Evolutionary conservation across 2,329 filamentous ascomycete genomes (phyloP), one percentile per base, ranked within the genome.

Genomic region (Sarocladium strictum): DNA sequence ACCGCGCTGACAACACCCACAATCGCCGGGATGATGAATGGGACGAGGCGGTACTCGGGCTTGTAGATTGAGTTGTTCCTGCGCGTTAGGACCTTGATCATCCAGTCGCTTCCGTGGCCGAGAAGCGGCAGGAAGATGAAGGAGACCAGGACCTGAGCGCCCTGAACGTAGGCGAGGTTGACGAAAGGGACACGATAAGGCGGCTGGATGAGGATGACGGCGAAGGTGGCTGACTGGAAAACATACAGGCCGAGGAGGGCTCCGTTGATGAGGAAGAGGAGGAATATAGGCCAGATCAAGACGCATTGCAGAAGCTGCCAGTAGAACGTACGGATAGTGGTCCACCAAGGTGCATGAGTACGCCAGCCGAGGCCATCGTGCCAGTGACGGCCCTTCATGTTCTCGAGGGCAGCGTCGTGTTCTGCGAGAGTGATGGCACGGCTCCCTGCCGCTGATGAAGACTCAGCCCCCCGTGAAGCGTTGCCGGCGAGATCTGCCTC

Each of bases 181-280:
- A 56, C 55, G 4, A 51, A 55, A 2, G 52, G 29, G n/a, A 60
- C 59, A 2, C 6, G 21, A 11, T 58, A 64, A 1, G 62, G 62
- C 0, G 62, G 58, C 3, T 55, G 27, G 51, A 56, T 56, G 4
- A 64, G 43, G 26, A 64, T 60, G 3, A 38, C 53, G 2, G 56
- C 58, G 33, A 62, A 64, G 0, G 62, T 63, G 3, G 60, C 58
- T 2, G 56, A 53, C 23, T 62, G 60, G 47, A 57, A 62, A 14
- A 65, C 54, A n/a, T 65, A 62, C 49, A 63, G 55, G 1, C 62
- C 62, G 11, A 65, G 27, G 50, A 58, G 60, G 1, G 59, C 60
- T 3, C 63, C 63, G 50, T 65, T 65, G 32, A 63, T 38, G 19
- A 61, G 40, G 2, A 63, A 33, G 37, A 63, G 49, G 61, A 61